These are phyloP conservation scores for Xylariaceae sp. DNA, from an alignment of 2,329 filamentous ascomycete species.

Conservation along the genomic window DNA sequence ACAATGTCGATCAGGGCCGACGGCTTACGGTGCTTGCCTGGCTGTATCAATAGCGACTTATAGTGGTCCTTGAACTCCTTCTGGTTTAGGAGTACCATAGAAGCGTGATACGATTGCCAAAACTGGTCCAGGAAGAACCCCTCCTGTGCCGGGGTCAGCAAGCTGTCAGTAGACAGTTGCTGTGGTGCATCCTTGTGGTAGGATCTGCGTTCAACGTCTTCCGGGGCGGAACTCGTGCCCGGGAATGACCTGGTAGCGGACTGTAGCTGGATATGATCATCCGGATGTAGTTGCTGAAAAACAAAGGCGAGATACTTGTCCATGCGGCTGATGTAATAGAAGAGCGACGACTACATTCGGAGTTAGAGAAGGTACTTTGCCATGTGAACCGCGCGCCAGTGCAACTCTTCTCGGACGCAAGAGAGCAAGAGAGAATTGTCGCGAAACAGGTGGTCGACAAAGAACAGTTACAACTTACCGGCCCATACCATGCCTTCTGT, in stretches of 20 bases:
- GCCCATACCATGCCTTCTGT: constrained; percentile 32
- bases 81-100: constrained; percentile 36
- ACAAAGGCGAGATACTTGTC: constrained; percentile 27
- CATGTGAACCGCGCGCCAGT: too few species aligned
- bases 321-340: constrained; percentile 34
- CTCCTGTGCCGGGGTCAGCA: constrained; percentile 33
- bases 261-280: constrained; percentile 24
- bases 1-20: constrained; percentile 46
- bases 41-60: constrained; percentile 30
- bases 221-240: constrained; percentile 12
- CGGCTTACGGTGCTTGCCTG: constrained; percentile 25
- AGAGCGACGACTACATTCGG: constrained; percentile 33
- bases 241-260: constrained; percentile 14
- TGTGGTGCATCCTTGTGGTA: constrained; percentile 7
- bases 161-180: constrained; percentile 13
- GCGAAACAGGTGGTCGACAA: too few species aligned
- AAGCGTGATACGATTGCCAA: constrained; percentile 38
- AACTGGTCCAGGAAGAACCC: constrained; percentile 39
- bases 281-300: constrained; percentile 24
- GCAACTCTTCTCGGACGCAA: too few species aligned
- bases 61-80: constrained; percentile 36
- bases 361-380: too few species aligned
- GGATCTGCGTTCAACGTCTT: constrained; percentile 10
- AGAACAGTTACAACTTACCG: too few species aligned
- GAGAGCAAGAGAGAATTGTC: too few species aligned